Base-by-base conservation (phyloP, 2,329 filamentous ascomycete species). In the Ophiosphaerella herpotricha region DNA sequence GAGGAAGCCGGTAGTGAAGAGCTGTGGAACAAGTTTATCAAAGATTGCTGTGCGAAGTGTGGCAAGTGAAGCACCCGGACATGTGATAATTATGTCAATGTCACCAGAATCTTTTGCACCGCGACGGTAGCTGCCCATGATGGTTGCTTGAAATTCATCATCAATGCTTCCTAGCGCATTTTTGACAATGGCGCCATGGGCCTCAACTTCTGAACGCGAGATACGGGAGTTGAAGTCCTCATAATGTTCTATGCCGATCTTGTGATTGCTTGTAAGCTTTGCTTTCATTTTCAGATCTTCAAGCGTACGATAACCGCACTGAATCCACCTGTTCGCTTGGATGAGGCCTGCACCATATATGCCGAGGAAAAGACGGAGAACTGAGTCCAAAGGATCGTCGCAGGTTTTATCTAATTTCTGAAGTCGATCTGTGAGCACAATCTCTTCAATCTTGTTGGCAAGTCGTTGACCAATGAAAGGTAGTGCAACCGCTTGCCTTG, bases 381-480 rank as follows among this genome's bases (percentile, higher is more conserved):
- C 74, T 13, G 79, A 74, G 55, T 91, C 85, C n/a, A 80, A 77
- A 0, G 87, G 83, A 39, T 95, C 88, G 3, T 79, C 73, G 46
- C 82, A 81, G 0, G 88, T 84, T 60, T 86, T 84, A 31, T 96
- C 88, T 0, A 97, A 80, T 33, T 87, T 82, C 36, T 82, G 82
- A 1, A 97, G 81, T 23, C 80, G 79, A 62, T 90, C 82, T 0
- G 90, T 96, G 34, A 80, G 79, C 2, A 85, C 89, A 37, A 97
- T 96, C 67, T 97, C 93, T 63, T 94, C 90, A 55, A 97, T 94
- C 71, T 96, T 96, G 23, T 82, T 78, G 0, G 91, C 91, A 1
- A 97, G 76, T 1, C 89, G 82, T 9, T 78, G 63, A 7, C 92
- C 92, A 32, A 97, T 85, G 50, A 80, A 82, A 1, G 85, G 84